Evolutionary conservation across 139 green algal species (phyloP).

Genomic region (Coelastrella sp.): DNA sequence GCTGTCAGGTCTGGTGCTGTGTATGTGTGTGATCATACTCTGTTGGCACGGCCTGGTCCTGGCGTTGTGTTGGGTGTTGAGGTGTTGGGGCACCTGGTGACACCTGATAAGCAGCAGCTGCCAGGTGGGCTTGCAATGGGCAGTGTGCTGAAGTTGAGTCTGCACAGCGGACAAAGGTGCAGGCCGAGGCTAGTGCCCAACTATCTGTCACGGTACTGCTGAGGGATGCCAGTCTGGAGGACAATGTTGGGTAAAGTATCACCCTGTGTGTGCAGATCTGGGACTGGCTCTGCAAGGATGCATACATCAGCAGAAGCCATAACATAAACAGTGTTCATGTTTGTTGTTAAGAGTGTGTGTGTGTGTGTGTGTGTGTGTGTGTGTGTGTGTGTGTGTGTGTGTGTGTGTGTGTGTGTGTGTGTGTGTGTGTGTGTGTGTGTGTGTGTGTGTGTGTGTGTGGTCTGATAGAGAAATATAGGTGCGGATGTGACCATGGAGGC

Average conservation of each 20-base stretch:
- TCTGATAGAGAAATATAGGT: too few species aligned
- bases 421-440: too few species aligned
- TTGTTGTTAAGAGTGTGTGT: not conserved
- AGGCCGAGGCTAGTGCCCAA: slow-evolving; percentile 76
- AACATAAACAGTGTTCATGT: not conserved
- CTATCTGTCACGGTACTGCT: slow-evolving; percentile 70
- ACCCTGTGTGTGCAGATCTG: not conserved
- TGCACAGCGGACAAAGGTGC: slow-evolving; percentile 85
- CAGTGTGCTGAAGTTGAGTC: slow-evolving; percentile 77
- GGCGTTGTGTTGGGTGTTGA: slow-evolving; percentile 90
- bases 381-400: too few species aligned
- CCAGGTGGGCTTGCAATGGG: slow-evolving; percentile 76
- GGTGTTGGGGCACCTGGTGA: slow-evolving; percentile 80
- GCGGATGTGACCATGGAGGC: too few species aligned
- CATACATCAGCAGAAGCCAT: not conserved
- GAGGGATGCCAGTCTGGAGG: not conserved
- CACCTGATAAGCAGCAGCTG: slow-evolving; percentile 53
- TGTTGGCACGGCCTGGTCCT: slow-evolving; percentile 78
- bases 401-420: too few species aligned
- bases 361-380: too few species aligned
- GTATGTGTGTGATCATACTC: slow-evolving; percentile 75
- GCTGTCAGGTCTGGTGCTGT: slow-evolving; percentile 82
- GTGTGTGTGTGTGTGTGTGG: too few species aligned
- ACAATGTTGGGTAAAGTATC: not conserved
- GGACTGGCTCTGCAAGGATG: not conserved